Evolutionary conservation across 208 protist species (phyloP).

Genomic region (Naegleria fowleri): DNA sequence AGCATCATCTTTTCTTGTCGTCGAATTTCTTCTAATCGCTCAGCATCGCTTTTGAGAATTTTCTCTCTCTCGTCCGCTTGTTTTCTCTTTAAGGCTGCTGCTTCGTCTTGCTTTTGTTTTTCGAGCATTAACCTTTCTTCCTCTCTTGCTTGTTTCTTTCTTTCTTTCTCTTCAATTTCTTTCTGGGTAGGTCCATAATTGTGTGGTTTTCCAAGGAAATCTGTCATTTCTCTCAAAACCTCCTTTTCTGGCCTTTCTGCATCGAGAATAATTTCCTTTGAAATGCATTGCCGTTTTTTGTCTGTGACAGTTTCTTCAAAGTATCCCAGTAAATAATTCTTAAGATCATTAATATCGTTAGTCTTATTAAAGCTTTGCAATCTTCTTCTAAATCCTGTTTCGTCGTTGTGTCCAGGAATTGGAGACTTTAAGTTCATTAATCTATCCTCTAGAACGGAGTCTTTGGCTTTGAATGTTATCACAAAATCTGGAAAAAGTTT

Average conservation of each 20-base stretch:
- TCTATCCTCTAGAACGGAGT: slow-evolving; percentile 66
- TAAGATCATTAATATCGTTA: slow-evolving; percentile 39
- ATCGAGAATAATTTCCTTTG: neutral
- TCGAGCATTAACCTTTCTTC: slow-evolving; percentile 50
- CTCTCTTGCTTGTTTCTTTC: slow-evolving; percentile 50
- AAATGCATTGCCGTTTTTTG: slow-evolving; percentile 5
- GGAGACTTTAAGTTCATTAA: slow-evolving; percentile 32
- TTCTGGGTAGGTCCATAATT: slow-evolving; percentile 77
- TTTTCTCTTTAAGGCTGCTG: slow-evolving; percentile 28
- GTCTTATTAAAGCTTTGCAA: slow-evolving; percentile 40
- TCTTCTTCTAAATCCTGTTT: slow-evolving; percentile 36
- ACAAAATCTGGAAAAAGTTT: slow-evolving; percentile 65
- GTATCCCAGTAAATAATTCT: slow-evolving; percentile 45
- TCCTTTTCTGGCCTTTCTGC: slow-evolving; percentile 35
- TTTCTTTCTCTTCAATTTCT: slow-evolving; percentile 57
- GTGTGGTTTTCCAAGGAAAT: slow-evolving; percentile 64
- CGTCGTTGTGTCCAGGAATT: slow-evolving; percentile 30
- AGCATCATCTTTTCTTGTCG: slow-evolving; percentile 67
- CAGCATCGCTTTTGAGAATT: slow-evolving; percentile 9
- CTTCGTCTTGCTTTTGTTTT: slow-evolving; percentile 43
- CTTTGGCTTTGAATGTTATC: slow-evolving; percentile 61
- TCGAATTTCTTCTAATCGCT: slow-evolving; percentile 35
- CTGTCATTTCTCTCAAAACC: slow-evolving; percentile 18
- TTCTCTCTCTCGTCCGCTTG: slow-evolving; percentile 30
- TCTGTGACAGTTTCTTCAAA: neutral